phyloP scores from a whole-genome alignment of 129 eudicot genomes.

The Lonicera japonica region DNA sequence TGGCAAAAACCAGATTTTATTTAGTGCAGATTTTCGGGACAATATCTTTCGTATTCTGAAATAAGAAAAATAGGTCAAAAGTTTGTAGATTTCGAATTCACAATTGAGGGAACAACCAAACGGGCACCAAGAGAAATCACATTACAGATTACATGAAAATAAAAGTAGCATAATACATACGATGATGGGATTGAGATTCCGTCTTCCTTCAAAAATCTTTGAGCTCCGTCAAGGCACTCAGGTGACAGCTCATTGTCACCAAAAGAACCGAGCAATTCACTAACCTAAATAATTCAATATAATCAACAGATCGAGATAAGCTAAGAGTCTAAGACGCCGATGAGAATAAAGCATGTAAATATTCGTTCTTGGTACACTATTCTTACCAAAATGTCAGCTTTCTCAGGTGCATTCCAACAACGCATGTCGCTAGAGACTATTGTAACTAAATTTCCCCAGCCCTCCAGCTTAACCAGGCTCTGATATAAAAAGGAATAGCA shows the following conservation, averaged over 20 bases:
- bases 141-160: no score
- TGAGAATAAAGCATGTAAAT: not conserved
- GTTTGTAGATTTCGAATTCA: no score
- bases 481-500: constrained; percentile 14
- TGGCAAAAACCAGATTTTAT: no score
- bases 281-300: constrained; percentile 50
- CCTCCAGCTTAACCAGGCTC: constrained; percentile 90
- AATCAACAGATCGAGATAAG: no score
- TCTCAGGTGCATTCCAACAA: constrained; percentile 90
- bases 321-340: not conserved
- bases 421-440: constrained; percentile 95
- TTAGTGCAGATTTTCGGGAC: no score
- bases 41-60: no score
- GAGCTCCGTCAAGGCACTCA: constrained; percentile 98
- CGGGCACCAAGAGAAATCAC: no score
- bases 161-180: constrained; percentile 35
- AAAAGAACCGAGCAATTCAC: constrained; percentile 95
- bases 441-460: constrained; percentile 81
- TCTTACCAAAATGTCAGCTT: constrained; percentile 90
- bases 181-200: constrained; percentile 98
- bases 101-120: no score
- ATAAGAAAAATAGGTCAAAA: no score
- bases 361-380: not conserved
- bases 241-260: constrained; percentile 98
- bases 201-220: constrained; percentile 79